Evolutionary conservation across 192 early-diverging fungal genomes (phyloP), one percentile per base, ranked within the genome.

Genomic region (Backusella sp.): DNA sequence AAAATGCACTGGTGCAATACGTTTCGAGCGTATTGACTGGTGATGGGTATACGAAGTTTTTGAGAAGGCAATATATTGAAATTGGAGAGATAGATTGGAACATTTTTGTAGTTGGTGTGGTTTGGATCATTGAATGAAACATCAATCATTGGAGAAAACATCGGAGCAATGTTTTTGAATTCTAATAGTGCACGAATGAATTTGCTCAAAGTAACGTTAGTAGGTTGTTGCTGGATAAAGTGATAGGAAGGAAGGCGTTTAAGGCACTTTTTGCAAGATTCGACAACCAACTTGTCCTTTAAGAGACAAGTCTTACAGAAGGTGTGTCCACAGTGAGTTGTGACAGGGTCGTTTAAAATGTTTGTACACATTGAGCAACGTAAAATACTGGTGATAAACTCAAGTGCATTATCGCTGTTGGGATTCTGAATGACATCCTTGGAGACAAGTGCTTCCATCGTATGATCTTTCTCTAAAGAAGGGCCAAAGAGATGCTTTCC

Each of bases 271-370:
- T 66, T 37, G 41, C 73, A 74, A 11, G 56, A 35, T 41, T 67
- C 73, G 17, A 37, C 49, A 14, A 26, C 39, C 12, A 74, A 21
- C 26, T 67, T 74, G 12, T 66, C 28, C 12, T 68, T 65, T 2
- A 74, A 41, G 19, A 74, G 35, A n/a, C 73, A 74, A 17, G 66
- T 7, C 67, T 65, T 74, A 46, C 73, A 74, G 15, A 74, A 74
- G 4, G 73, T 74, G 32, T 74, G 73, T 23, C 73, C 73, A n/a
- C 73, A 74, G 17, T 74, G 73, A 21, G 37, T 74, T 19, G 73
- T 74, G 1, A 74, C 39, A 44, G 73, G 73, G 17, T 66, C 21
- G 11, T 19, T 17, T 3, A 74, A 11, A 26, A 44, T 66, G 30
- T 74, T 65, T 15, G 52, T 42, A 12, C 65, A 41, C 17, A 62